Evolutionary conservation across 495 filamentous ascomycete species (phyloP).

Genomic region (Halenospora varia): DNA sequence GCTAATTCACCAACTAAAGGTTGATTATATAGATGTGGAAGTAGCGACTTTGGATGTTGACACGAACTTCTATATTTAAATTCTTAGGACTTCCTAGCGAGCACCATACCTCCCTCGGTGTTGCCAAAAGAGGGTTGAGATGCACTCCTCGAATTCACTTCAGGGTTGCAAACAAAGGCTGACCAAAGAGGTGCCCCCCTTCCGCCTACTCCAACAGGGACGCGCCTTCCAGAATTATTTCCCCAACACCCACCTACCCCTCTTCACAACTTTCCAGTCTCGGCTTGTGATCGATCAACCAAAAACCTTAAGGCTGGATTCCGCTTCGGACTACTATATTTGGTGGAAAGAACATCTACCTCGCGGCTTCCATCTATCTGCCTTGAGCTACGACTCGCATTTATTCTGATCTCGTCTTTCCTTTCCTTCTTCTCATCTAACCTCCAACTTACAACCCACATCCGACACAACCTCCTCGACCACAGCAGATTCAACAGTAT

Average conservation of each 20-base stretch:
- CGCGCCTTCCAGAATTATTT: too few relatives aligned
- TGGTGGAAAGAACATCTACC: not conserved
- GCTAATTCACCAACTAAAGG: too few relatives aligned
- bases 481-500: constrained; percentile 7
- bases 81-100: too few relatives aligned
- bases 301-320: not conserved
- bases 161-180: too few relatives aligned
- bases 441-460: constrained; percentile 5
- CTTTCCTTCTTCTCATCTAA: constrained; percentile 14
- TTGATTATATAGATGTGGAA: too few relatives aligned
- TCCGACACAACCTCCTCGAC: not conserved
- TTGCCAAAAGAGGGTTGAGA: too few relatives aligned
- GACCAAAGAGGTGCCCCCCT: too few relatives aligned
- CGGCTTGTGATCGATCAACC: not conserved
- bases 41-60: too few relatives aligned
- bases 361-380: constrained; percentile 20
- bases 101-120: too few relatives aligned
- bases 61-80: too few relatives aligned
- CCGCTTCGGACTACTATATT: not conserved
- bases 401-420: constrained; percentile 19
- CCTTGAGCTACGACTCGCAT: constrained; percentile 22
- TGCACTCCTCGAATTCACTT: too few relatives aligned
- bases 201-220: too few relatives aligned
- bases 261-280: not conserved
- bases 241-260: not conserved